Base-by-base conservation (phyloP, 768 basidiomycete genomes). In the Cystofilobasidium ferigula region DNA sequence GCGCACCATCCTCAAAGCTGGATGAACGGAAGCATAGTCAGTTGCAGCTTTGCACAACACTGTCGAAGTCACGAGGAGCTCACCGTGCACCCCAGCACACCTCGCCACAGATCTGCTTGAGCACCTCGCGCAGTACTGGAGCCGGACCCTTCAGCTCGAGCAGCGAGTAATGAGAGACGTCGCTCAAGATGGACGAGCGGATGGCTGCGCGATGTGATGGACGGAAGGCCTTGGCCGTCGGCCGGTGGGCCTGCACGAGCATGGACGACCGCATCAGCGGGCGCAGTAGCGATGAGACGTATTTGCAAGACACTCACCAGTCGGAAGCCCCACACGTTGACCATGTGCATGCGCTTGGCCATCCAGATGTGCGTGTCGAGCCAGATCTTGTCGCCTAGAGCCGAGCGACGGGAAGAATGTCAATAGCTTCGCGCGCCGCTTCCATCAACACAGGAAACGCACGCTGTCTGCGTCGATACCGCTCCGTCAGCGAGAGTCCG, bases 321-420 rank as follows among this genome's bases (percentile, higher is more conserved):
- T 70, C 89, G 81, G 74, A 89, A 90, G 0, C 89, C 90, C 92
- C 92, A 98, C 75, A 88, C 80, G 69, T 85, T 85, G 70, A 85
- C 82, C 94, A 98, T 97, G 69, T 86, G 84, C 85, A 94, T 94
- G 8, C 95, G 83, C 76, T 97, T 98, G 1, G 92, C 88, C 71
- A 97, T 94, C 90, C 92, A 98, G 24, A 98, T 77, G 74, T 99
- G 95, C 7, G 92, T 94, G 73, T 94, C 90, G 0, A 99, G 83
- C 94, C 94, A 98, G 16, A 81, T 78, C 75, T 97, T 97, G 69
- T 88, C 81, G 35, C 80, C 93, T 95, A 57, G 14, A 54, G 22
- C 58, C 51, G 48, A 34, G 57, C 48, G n/a, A 26, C 26, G 42
- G 42, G 36, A 42, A 7, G 24, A 0, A 9, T 24, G 42, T 26